Conservation (phyloP, 176 grass and related monocot species). For the Rhynchospora breviuscula region DNA sequence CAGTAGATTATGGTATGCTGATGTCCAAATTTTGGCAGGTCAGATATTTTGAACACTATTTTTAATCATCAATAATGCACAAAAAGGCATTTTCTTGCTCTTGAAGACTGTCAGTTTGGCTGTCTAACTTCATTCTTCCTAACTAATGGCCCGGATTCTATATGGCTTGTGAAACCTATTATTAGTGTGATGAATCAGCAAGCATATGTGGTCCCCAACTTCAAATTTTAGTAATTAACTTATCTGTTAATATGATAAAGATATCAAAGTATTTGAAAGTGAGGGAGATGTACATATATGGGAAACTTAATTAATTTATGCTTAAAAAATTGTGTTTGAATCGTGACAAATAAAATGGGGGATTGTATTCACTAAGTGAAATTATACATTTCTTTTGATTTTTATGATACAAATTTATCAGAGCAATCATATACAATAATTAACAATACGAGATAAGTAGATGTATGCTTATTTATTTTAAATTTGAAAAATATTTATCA, state of each 20-base stretch:
- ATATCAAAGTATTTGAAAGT: too few relatives aligned
- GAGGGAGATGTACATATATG: neutral
- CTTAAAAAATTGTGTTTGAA: too few relatives aligned
- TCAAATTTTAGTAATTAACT: neutral
- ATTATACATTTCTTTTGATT: too few relatives aligned
- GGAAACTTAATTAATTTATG: too few relatives aligned
- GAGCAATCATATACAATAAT: too few relatives aligned
- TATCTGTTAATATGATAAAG: neutral
- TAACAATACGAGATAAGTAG: too few relatives aligned
- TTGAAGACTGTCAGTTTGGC: conserved; percentile 22
- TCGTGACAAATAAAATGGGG: neutral
- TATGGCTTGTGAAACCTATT: neutral
- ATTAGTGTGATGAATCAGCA: neutral
- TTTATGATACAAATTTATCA: too few relatives aligned
- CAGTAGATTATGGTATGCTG: neutral
- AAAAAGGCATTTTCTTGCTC: conserved; percentile 12
- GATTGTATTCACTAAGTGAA: neutral
- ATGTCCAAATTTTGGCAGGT: conserved; percentile 15
- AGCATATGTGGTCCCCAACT: too few relatives aligned
- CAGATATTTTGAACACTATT: neutral
- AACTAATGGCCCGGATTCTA: neutral
- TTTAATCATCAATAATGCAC: conserved; percentile 16
- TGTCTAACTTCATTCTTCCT: conserved; percentile 10
- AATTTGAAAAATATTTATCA: too few relatives aligned
- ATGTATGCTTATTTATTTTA: too few relatives aligned